phyloP scores from a whole-genome alignment of 306 rosid species.

The Cotoneaster glaucophyllus region DNA sequence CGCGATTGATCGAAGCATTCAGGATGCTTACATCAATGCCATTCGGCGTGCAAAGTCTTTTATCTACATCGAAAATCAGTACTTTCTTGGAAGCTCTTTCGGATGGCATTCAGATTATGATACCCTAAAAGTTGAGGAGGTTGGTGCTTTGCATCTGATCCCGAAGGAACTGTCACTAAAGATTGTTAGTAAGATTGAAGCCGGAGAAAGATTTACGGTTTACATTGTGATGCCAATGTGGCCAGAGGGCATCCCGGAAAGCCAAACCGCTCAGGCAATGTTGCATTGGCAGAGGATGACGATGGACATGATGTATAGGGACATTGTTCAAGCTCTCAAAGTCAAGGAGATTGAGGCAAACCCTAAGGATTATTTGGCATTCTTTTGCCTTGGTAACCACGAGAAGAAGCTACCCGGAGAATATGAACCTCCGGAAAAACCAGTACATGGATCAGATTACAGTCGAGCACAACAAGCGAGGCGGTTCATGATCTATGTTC shows the following conservation, averaged over 20 bases:
- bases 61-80: conserved; percentile 47
- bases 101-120: conserved; percentile 28
- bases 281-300: conserved; percentile 44
- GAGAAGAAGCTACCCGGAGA: conserved; percentile 29
- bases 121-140: conserved; percentile 16
- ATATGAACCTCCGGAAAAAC: conserved; percentile 28
- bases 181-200: conserved; percentile 48
- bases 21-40: conserved; percentile 43
- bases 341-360: conserved; percentile 31
- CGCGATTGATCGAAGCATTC: conserved; percentile 39
- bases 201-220: conserved; percentile 37
- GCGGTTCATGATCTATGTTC: conserved; percentile 52
- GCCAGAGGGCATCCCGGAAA: conserved; percentile 52
- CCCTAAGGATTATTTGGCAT: conserved; percentile 45
- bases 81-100: conserved; percentile 45
- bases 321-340: conserved; percentile 31
- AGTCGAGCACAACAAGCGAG: conserved; percentile 37
- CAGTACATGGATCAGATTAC: conserved; percentile 33
- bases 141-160: conserved; percentile 34
- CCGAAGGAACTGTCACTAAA: conserved; percentile 53
- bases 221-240: conserved; percentile 55
- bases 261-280: conserved; percentile 39
- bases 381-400: conserved; percentile 50
- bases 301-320: conserved; percentile 54
- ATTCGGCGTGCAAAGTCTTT: conserved; percentile 38